Evolutionary conservation across 495 filamentous ascomycete species (phyloP).

Genomic region (Baudoinia panamericana): DNA sequence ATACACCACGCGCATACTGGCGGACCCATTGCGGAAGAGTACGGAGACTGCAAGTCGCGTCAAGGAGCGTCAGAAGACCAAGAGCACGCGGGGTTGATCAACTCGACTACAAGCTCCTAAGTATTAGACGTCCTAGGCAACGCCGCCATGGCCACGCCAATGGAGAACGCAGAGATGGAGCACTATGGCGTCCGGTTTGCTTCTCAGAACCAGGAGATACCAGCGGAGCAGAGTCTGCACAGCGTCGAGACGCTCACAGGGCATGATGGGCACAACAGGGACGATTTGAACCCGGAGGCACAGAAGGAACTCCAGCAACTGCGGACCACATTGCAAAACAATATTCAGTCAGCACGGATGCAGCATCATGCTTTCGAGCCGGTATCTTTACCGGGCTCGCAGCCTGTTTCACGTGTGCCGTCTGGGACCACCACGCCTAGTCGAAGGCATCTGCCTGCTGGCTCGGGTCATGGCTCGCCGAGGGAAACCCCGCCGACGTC

Average conservation of each 20-base stretch:
- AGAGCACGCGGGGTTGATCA: no score
- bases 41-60: no score
- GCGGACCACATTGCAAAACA: conserved; percentile 55
- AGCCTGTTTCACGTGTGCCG: conserved; percentile 23
- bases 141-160: no score
- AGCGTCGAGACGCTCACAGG: conserved; percentile 27
- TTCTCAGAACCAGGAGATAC: conserved; percentile 65
- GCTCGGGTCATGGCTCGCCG: conserved; percentile 33
- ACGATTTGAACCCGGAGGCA: conserved; percentile 37
- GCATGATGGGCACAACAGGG: conserved; percentile 25
- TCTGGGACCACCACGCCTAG: conserved; percentile 30
- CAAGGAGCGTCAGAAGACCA: no score
- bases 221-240: conserved; percentile 36
- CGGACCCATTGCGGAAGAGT: no score
- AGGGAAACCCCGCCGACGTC: conserved; percentile 40
- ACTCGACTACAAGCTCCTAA: no score
- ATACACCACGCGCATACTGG: no score
- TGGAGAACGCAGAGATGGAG: conserved; percentile 9
- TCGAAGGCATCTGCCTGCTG: conserved; percentile 22
- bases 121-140: no score
- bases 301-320: conserved; percentile 58
- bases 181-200: conserved; percentile 58
- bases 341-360: conserved; percentile 68
- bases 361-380: conserved; percentile 78
- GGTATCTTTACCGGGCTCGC: conserved; percentile 61